Evolutionary conservation across 108 stramenopile species (phyloP), one percentile per base, ranked within the genome.

Genomic region (Cyclotella choctawhatcheeana): DNA sequence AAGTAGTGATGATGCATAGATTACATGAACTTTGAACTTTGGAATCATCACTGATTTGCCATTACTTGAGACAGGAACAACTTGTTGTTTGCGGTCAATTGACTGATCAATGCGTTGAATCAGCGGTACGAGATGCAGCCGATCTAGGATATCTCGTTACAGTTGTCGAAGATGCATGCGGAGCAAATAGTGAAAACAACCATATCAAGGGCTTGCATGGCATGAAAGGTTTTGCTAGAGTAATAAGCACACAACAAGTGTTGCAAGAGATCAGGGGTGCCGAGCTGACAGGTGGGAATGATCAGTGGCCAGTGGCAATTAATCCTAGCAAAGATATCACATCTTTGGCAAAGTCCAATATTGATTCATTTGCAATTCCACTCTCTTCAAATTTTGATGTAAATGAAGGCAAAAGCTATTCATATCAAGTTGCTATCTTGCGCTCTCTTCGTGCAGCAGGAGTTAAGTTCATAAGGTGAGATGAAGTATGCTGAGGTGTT

Each of bases 91-190:
- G 64, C 30, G 91, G 91, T 16, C 91, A 92, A 60, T 64, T 89
- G 44, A 92, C 89, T 37, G 86, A 92, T 71, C 91, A 92, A 59
- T 92, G 89, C 74, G 87, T 92, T 13, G 86, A 89, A 64, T 77
- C 81, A 51, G 86, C 88, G 2, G 88, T 92, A 21, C 82, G 91
- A 34, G 85, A 88, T 78, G 91, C 87, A 16, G 91, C 91, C 18
- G 88, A 92, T 76, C 64, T 89, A 60, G 91, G 91, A 22, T 92
- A 75, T 58, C 64, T 89, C 17, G 88, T 92, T 0, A 87, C 84
- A 26, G 85, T 89, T 3, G 89, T 86, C 13, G 77, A 92, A 14
- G 91, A 92, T 72, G 91, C 91, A 5, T 92, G 91, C 52, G 88
- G 82, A 1, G 85, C 91, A 25, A 47, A 81, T 14, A 71, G 73